Evolutionary conservation across 805 yeast genomes (phyloP).

Genomic region (Ogataea sp.): DNA sequence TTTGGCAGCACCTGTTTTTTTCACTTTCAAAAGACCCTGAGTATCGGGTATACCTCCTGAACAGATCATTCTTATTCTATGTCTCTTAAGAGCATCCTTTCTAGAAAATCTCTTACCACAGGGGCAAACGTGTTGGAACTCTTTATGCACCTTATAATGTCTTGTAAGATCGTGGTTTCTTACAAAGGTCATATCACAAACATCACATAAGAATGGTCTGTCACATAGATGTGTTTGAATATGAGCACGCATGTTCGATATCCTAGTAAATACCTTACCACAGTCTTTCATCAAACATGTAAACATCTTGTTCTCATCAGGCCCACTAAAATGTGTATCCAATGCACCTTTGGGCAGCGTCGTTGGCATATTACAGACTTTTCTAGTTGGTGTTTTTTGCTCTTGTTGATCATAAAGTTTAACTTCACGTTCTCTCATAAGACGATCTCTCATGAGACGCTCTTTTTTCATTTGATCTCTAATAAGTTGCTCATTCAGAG

Average conservation of each 20-base stretch:
- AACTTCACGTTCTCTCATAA: too few species aligned
- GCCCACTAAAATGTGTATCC: constrained; percentile 76
- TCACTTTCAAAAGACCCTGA: constrained; percentile 15
- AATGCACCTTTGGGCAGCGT: constrained; percentile 85
- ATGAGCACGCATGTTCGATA: constrained; percentile 90
- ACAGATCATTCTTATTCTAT: constrained; percentile 72
- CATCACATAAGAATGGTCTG: constrained; percentile 77
- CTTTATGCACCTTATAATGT: constrained; percentile 81
- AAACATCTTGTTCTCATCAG: constrained; percentile 62
- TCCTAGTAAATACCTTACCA: constrained; percentile 74
- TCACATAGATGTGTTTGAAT: constrained; percentile 95
- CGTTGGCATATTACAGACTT: constrained; percentile 47
- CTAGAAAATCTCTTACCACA: constrained; percentile 95
- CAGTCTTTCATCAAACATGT: constrained; percentile 73
- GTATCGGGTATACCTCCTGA: constrained; percentile 52
- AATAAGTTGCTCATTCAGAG: constrained; percentile 20
- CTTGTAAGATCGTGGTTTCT: constrained; percentile 91
- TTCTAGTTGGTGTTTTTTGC: constrained; percentile 33
- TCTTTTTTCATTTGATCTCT: too few species aligned
- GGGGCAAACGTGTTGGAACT: constrained; percentile 63
- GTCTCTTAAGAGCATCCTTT: constrained; percentile 81
- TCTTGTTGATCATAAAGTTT: too few species aligned
- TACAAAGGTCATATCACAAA: constrained; percentile 81
- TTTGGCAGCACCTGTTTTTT: constrained; percentile 11
- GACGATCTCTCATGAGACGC: too few species aligned